Percentiles rank a stretch among this genome's conserved stretches.
These are phyloP conservation scores for Datura wrightii DNA, from an alignment of 257 asterid species.

Conservation along the genomic window DNA sequence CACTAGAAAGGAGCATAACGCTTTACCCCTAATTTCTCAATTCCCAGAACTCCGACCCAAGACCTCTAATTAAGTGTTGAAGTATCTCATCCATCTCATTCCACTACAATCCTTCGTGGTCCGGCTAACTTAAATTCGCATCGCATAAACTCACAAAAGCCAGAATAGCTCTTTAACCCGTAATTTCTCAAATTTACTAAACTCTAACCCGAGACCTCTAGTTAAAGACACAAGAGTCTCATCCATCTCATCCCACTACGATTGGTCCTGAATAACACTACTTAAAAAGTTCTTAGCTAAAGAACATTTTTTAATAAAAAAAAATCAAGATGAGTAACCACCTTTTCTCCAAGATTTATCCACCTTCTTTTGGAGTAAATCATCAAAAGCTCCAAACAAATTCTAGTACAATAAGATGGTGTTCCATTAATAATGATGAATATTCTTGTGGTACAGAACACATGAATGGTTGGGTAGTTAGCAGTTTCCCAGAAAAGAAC, in stretches of 20 bases:
- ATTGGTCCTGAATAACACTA: not conserved
- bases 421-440: slow-evolving; percentile 34
- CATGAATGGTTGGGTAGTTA: slow-evolving; percentile 34
- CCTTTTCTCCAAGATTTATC: slow-evolving; percentile 40
- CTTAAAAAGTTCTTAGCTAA: not conserved
- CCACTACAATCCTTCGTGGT: not conserved
- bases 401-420: slow-evolving; percentile 39
- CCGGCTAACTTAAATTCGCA: not conserved
- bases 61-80: not conserved
- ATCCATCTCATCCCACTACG: not conserved
- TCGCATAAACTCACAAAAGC: not conserved
- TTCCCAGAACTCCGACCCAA: not conserved
- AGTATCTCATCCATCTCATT: not conserved
- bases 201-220: not conserved
- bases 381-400: slow-evolving; percentile 24
- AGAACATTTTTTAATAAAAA: not conserved
- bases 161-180: not conserved
- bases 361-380: slow-evolving; percentile 24
- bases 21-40: not conserved
- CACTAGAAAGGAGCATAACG: not conserved
- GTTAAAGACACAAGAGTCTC: not conserved
- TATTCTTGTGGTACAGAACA: not conserved
- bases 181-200: not conserved
- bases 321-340: slow-evolving; percentile 36
- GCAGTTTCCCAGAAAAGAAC: slow-evolving; percentile 57